A percentile compares a stretch with the other conserved stretches of the same genome.
These are phyloP conservation scores for Mycena vitilis DNA, from an alignment of 768 basidiomycete genomes.

Conservation along the genomic window DNA sequence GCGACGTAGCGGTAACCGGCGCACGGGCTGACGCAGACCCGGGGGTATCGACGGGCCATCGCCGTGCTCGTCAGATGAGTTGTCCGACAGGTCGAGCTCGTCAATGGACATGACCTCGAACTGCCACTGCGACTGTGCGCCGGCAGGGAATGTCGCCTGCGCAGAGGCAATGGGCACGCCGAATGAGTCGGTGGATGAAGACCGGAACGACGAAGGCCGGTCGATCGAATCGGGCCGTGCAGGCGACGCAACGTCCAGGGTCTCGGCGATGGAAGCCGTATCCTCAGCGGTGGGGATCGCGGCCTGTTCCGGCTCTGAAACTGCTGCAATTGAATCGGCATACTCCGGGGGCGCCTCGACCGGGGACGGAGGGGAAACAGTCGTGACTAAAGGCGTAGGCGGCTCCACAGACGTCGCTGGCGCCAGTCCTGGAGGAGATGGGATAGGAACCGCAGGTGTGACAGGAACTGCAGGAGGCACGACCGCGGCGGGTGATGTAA, in stretches of 20 bases:
- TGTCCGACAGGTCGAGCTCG: conserved; percentile 84
- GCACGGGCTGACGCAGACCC: conserved; percentile 64
- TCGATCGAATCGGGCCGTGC: conserved; percentile 40
- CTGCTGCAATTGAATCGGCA: conserved; percentile 7
- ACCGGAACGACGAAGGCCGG: conserved; percentile 46
- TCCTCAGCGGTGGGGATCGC: not conserved
- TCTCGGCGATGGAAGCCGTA: conserved; percentile 21
- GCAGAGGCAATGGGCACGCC: conserved; percentile 53
- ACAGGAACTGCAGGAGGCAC: not conserved
- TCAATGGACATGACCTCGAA: conserved; percentile 84
- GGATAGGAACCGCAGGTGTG: not conserved
- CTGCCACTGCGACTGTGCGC: conserved; percentile 61
- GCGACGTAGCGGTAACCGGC: conserved; percentile 77
- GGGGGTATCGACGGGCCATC: conserved; percentile 56
- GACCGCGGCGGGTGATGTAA: conserved; percentile 3
- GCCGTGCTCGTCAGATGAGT: conserved; percentile 66
- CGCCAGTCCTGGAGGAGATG: not conserved
- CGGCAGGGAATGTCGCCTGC: conserved; percentile 52
- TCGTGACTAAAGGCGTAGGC: conserved; percentile 16
- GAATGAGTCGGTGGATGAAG: conserved; percentile 65
- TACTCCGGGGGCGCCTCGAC: conserved; percentile 26
- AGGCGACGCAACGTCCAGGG: conserved; percentile 20
- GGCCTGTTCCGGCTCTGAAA: conserved; percentile 10
- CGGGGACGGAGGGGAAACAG: conserved; percentile 28
- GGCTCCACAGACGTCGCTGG: not conserved